These are phyloP conservation scores for Waltergamsia citrina DNA, from an alignment of 2,329 filamentous ascomycete genomes.

Conservation along the genomic window DNA sequence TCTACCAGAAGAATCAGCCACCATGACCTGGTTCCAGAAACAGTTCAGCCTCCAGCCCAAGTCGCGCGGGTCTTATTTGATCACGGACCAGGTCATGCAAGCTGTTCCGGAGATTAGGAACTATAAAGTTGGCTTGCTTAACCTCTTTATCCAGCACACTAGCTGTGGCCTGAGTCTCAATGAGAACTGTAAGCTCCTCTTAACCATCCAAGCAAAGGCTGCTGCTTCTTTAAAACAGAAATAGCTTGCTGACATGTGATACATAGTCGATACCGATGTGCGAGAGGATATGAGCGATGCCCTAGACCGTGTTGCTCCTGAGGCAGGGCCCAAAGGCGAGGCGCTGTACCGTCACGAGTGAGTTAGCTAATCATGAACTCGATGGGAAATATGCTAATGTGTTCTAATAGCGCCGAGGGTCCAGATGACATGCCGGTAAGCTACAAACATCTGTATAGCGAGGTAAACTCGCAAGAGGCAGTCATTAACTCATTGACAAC, in stretches of 20 bases:
- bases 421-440: conserved; percentile 84
- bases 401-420: conserved; percentile 60
- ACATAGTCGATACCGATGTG: conserved; percentile 64
- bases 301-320: conserved; percentile 80
- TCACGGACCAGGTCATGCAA: conserved; percentile 66
- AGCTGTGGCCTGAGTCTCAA: conserved; percentile 85
- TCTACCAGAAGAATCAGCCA: conserved; percentile 11
- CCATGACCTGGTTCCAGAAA: conserved; percentile 78
- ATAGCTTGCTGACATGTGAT: neutral
- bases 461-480: neutral
- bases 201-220: too few species aligned
- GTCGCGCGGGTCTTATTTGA: conserved; percentile 77
- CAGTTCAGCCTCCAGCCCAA: conserved; percentile 68
- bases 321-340: conserved; percentile 60
- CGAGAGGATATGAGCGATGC: conserved; percentile 89
- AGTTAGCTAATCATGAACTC: conserved; percentile 7
- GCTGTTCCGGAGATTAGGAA: conserved; percentile 69
- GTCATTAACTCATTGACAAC: neutral
- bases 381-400: neutral
- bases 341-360: conserved; percentile 67
- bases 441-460: conserved; percentile 1
- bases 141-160: conserved; percentile 94
- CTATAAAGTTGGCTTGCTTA: conserved; percentile 79
- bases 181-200: conserved; percentile 59
- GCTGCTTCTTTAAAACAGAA: too few species aligned